A percentile compares a stretch with the other conserved stretches of the same genome.
Evolutionary conservation across 129 eudicot genomes (phyloP).

Genomic region (Deinandra increscens): DNA sequence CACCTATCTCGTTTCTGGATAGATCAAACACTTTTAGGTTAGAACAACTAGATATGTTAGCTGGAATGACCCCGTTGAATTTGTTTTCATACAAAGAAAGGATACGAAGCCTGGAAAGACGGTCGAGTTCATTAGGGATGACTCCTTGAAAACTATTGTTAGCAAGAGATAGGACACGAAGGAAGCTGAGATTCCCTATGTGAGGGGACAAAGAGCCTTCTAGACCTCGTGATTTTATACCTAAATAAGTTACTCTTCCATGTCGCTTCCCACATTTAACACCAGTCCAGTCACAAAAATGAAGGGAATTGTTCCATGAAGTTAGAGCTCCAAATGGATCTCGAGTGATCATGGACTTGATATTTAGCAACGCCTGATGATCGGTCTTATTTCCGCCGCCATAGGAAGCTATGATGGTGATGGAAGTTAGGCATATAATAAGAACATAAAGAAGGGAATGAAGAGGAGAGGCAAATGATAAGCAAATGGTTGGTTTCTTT

Average conservation of each 20-base stretch:
- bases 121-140: slow-evolving; percentile 26
- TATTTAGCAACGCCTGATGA: neutral
- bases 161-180: neutral
- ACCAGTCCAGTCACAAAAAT: slow-evolving; percentile 19
- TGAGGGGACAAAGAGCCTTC: slow-evolving; percentile 21
- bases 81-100: neutral
- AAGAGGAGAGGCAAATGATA: neutral
- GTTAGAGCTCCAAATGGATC: neutral
- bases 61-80: neutral
- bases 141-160: slow-evolving; percentile 15
- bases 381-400: neutral
- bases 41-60: neutral
- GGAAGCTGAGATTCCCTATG: slow-evolving; percentile 20
- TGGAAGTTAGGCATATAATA: neutral
- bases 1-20: neutral
- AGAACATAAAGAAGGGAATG: neutral
- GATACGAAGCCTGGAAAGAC: neutral
- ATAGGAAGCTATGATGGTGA: too few relatives aligned
- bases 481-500: neutral
- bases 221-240: neutral
- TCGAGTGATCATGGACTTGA: neutral
- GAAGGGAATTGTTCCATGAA: slow-evolving; percentile 10
- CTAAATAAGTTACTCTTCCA: neutral
- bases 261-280: slow-evolving; percentile 10
- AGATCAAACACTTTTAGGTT: neutral